Evolutionary conservation across 495 filamentous ascomycete genomes (phyloP), one percentile per base, ranked within the genome.

Genomic region (Penicillium roqueforti): DNA sequence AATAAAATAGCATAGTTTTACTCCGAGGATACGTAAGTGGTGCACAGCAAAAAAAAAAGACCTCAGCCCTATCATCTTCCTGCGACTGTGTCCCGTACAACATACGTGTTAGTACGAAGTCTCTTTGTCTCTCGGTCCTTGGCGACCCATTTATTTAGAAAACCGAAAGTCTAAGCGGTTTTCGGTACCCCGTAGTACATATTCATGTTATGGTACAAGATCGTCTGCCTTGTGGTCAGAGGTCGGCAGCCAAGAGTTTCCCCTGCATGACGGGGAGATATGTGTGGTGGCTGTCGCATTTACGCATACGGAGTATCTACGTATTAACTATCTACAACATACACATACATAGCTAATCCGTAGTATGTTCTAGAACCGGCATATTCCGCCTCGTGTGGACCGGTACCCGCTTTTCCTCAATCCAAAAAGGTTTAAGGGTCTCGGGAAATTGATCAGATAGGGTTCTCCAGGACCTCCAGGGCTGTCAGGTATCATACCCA

Each of bases 371-470:
- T 36, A n/a, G 14, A 36, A 36, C n/a, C 5, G 32, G 32, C 6
- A 16, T 36, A 7, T 31, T 16, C n/a, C 32, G 32, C 32, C 32
- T 36, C 29, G 4, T 1, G 20, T 25, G 40, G 40, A 43, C 40
- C 38, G 9, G 9, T 11, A 25, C 42, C 42, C 42, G 16, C 42
- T 18, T 26, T 10, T 14, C 11, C n/a, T n/a, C 13, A 44, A 25
- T n/a, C n/a, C 4, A 26, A 44, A 25, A 45, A 18, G 16, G 31
- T 26, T 16, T 4, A 45, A 19, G n/a, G 26, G 26, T 43, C 23
- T 26, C 40, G 26, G 25, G 25, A 45, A 45, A 45, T 29, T 16
- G 41, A 44, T 45, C 42, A 45, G 42, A 45, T 45, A 42, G 25
- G 9, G 16, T 39, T 19, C 37, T 39, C 18, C 4, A 45, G n/a